phyloP scores from a whole-genome alignment of 257 asterid genomes.

The Mitragyna speciosa region DNA sequence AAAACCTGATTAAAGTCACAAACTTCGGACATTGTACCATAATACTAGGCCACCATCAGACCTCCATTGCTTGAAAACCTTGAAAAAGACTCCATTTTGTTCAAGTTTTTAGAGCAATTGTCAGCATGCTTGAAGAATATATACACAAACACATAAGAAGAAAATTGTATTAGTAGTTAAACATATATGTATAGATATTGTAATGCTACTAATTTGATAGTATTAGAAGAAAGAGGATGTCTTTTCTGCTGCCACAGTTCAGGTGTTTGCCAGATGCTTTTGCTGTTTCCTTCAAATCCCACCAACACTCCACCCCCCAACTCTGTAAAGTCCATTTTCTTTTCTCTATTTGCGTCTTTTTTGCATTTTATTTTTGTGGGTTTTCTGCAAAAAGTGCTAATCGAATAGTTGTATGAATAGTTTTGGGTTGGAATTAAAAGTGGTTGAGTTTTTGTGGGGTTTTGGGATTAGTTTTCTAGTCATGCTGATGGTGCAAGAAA shows the following conservation, averaged over 20 bases:
- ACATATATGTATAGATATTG: constrained; percentile 19
- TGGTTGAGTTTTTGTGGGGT: neutral
- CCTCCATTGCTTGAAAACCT: neutral
- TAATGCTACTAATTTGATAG: neutral
- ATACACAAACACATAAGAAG: constrained; percentile 7
- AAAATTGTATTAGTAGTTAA: neutral
- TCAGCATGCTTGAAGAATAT: constrained; percentile 5
- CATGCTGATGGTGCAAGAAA: neutral
- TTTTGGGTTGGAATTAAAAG: neutral
- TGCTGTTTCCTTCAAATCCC: constrained; percentile 59
- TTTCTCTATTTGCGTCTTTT: neutral
- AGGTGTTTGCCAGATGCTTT: constrained; percentile 83
- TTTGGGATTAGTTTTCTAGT: neutral
- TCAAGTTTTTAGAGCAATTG: neutral
- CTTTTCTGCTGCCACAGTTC: constrained; percentile 93
- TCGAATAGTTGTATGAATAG: neutral
- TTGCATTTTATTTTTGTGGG: neutral
- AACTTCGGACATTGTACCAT: neutral
- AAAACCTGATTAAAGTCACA: neutral
- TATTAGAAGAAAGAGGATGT: constrained; percentile 48
- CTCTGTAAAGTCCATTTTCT: constrained; percentile 39
- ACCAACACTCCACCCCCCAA: constrained; percentile 40
- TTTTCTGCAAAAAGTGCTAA: neutral
- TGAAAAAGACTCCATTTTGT: neutral
- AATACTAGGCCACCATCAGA: neutral